A percentile compares a stretch with the other conserved stretches of the same genome.
These are phyloP conservation scores for Beauveria brongniartii DNA, from an alignment of 2,329 filamentous ascomycete species.

Conservation along the genomic window DNA sequence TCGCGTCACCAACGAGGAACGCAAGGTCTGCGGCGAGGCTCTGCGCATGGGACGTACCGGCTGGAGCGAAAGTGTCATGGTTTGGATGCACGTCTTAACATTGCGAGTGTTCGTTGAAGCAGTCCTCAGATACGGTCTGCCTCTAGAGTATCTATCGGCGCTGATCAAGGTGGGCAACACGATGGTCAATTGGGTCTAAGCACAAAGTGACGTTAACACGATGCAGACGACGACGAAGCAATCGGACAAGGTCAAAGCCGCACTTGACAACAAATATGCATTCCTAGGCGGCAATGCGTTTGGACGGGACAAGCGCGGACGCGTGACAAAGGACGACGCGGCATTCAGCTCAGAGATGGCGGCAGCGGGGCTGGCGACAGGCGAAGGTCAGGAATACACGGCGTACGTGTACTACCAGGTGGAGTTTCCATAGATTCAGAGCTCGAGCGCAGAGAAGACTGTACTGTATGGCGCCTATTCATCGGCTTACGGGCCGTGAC, in stretches of 20 bases:
- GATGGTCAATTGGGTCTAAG: background rate
- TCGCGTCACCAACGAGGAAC: slow-evolving; percentile 72
- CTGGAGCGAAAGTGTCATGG: slow-evolving; percentile 93
- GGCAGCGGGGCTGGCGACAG: slow-evolving; percentile 57
- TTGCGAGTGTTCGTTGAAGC: slow-evolving; percentile 95
- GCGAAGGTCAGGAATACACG: slow-evolving; percentile 77
- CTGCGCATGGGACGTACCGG: slow-evolving; percentile 80
- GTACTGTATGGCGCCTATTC: slow-evolving; percentile 1
- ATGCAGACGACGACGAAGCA: slow-evolving; percentile 72
- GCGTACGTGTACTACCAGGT: slow-evolving; percentile 97
- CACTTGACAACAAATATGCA: slow-evolving; percentile 76
- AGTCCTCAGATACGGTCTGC: slow-evolving; percentile 89
- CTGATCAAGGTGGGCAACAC: slow-evolving; percentile 64
- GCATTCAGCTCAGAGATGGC: slow-evolving; percentile 75
- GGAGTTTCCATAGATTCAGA: slow-evolving; percentile 49
- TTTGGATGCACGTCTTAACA: slow-evolving; percentile 87
- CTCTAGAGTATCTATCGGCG: slow-evolving; percentile 79
- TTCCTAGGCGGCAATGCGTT: slow-evolving; percentile 94
- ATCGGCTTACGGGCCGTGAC: background rate
- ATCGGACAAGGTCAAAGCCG: slow-evolving; percentile 68
- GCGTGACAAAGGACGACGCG: slow-evolving; percentile 83
- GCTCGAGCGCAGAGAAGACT: background rate
- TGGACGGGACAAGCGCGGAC: slow-evolving; percentile 85
- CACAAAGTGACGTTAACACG: background rate
- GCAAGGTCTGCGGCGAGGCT: slow-evolving; percentile 88